Evolutionary conservation across 1,284 basidiomycete genomes (phyloP), one percentile per base, ranked within the genome.

Genomic region (Puccinia polysora): DNA sequence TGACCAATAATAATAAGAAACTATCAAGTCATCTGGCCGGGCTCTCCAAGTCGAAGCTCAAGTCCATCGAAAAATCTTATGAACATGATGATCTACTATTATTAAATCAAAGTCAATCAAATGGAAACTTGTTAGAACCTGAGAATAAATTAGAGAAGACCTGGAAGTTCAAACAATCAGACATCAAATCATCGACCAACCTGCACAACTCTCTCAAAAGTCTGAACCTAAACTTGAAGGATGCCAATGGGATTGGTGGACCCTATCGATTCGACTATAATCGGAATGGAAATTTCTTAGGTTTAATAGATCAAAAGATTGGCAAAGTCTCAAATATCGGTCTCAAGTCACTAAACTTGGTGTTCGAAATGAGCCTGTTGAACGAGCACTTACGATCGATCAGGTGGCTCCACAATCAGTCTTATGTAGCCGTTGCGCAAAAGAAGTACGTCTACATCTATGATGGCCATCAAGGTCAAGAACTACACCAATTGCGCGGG

Each of bases 401-500:
- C 30, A 45, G 89, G 30, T 98, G 94, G 80, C 82, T 99, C 10
- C 94, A 97, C 79, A 91, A 94, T 77, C 89, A 95, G 70, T 88
- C 88, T 0, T 91, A 89, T 81, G 93, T 89, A 78, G 96, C 95
- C 1, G 93, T 96, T 14, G 95, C 95, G 0, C 95, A 98, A 81
- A 91, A 92, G 80, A 91, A 94, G 83, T 92, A 96, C 78, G 89
- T 89, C 20, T 98, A 90, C 81, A 93, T 98, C 73, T 97, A 98
- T 78, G 96, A 98, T 81, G 68, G 68, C 12, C 85, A 87, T 56
- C 87, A 92, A 75, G 95, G 96, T 18, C 88, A 96, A 28, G 96
- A 98, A 80, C 81, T 99, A 7, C 95, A 98, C 78, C 84, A 86
- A 75, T 82, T 91, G 73, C 79, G 77, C 81, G 83, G 77, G 2